Conservation (phyloP, 2,329 filamentous ascomycete genomes). For the Fusarium keratoplasticum region DNA sequence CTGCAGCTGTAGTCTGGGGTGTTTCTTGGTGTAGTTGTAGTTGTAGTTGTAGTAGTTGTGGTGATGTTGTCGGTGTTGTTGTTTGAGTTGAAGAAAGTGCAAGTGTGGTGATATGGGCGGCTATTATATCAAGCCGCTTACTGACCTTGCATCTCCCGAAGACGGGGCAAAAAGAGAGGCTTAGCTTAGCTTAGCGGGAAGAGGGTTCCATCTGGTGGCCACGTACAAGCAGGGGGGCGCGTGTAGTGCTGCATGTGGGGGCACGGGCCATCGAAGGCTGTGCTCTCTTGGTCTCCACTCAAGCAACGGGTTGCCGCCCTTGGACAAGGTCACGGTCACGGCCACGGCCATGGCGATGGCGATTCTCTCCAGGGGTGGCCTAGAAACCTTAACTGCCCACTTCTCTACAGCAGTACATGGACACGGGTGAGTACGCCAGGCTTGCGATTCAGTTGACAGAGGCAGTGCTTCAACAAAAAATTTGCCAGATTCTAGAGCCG, state of each 20-base stretch:
- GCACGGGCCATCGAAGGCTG: conserved; percentile 21
- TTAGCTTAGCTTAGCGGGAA: neutral
- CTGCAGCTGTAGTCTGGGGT: neutral
- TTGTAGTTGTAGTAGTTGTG: conserved; percentile 11
- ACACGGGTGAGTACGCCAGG: neutral
- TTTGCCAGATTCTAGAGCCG: neutral
- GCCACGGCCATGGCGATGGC: conserved; percentile 37
- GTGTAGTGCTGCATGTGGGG: neutral
- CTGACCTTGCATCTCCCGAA: neutral
- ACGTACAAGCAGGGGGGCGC: neutral
- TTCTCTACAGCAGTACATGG: neutral
- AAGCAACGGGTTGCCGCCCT: neutral
- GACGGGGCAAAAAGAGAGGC: neutral
- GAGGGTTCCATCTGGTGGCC: neutral
- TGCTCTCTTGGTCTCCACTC: conserved; percentile 10
- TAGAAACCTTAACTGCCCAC: conserved; percentile 19
- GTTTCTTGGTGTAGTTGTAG: neutral
- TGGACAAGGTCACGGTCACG: neutral
- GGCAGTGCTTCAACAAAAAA: neutral
- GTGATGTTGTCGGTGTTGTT: neutral
- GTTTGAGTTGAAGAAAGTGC: conserved; percentile 3
- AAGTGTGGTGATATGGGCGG: conserved; percentile 19
- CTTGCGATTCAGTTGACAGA: neutral
- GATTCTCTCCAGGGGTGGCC: conserved; percentile 24
- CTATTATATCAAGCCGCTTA: conserved; percentile 23